Evolutionary conservation across 2,329 filamentous ascomycete genomes (phyloP), one percentile per base, ranked within the genome.

Genomic region (Fusarium sp.): DNA sequence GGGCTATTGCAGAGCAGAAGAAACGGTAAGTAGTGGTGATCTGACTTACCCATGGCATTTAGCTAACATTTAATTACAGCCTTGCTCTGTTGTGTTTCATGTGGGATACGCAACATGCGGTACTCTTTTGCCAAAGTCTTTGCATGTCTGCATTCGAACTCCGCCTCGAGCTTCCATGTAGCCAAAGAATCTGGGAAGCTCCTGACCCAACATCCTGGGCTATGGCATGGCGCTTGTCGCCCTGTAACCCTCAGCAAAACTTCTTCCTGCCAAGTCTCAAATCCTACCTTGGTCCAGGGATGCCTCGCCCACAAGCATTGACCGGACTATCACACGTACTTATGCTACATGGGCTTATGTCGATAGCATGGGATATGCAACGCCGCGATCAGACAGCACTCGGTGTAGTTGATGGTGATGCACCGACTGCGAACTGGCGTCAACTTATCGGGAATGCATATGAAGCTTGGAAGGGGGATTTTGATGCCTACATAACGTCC

Each of bases 61-160:
- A 10, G 14, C 52, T 55, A 7, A 55, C 4, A 28, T 15, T 5
- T 10, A 3, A 6, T 7, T 1, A 15, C 2, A 57, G 53, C 2
- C 53, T 88, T 0, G 86, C 87, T 0, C 82, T 89, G 39, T 79
- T 89, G 7, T 90, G 87, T 71, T 91, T 91, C 73, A 86, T 90
- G 80, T 90, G 88, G 88, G 88, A 90, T 67, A 89, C 87, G 0
- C 88, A 90, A 56, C 88, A 90, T 62, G 88, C 88, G 0, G 87
- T 90, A 0, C 79, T 90, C 0, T 90, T 90, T 74, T 89, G 87
- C n/a, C 88, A 90, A 71, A 89, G 86, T 6, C 81, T 91, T 0
- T 90, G 88, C 76, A 90, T 90, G 88, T 90, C 87, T 2, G 86
- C 88, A 0, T 90, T 90, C 50, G 88, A 90, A 69, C 81, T 91